phyloP scores from a whole-genome alignment of 2,329 filamentous ascomycete genomes.

The Hirsutella minnesotensis region DNA sequence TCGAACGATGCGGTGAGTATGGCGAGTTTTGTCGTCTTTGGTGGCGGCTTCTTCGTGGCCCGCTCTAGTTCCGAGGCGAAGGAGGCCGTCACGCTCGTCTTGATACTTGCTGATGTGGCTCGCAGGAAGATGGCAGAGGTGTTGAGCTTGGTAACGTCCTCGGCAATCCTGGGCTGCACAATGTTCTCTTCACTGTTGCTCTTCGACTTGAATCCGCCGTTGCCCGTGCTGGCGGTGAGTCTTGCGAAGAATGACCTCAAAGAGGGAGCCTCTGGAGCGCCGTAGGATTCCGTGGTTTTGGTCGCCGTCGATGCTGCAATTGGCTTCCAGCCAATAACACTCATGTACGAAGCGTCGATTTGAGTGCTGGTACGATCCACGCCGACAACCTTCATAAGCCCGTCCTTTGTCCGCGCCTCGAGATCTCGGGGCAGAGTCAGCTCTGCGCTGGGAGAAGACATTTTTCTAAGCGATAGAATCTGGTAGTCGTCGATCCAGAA shows the following conservation, averaged over 20 bases:
- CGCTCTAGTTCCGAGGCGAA: constrained; percentile 83
- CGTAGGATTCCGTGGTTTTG: constrained; percentile 37
- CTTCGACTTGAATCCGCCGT: constrained; percentile 38
- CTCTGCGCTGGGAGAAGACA: constrained; percentile 63
- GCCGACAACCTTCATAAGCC: constrained; percentile 73
- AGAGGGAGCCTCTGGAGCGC: constrained; percentile 41
- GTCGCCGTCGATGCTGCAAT: constrained; percentile 24
- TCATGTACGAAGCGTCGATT: constrained; percentile 85
- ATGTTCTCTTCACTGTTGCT: constrained; percentile 50
- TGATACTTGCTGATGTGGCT: constrained; percentile 73
- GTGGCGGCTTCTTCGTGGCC: constrained; percentile 93
- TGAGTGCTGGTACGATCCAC: constrained; percentile 81
- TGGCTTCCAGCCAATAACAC: constrained; percentile 73
- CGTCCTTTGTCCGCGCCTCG: constrained; percentile 72
- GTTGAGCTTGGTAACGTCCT: constrained; percentile 60
- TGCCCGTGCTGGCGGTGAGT: constrained; percentile 48
- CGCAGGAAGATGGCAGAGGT: constrained; percentile 78
- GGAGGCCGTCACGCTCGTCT: constrained; percentile 58
- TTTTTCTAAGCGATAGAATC: constrained; percentile 70
- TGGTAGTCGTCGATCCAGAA: constrained; percentile 84
- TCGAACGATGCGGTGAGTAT: constrained; percentile 88
- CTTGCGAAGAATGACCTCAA: constrained; percentile 71
- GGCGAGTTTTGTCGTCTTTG: constrained; percentile 73
- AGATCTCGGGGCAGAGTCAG: constrained; percentile 68
- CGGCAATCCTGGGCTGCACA: constrained; percentile 48